Base-by-base conservation (phyloP, 2,329 filamentous ascomycete species). In the Beauveria varroae region DNA sequence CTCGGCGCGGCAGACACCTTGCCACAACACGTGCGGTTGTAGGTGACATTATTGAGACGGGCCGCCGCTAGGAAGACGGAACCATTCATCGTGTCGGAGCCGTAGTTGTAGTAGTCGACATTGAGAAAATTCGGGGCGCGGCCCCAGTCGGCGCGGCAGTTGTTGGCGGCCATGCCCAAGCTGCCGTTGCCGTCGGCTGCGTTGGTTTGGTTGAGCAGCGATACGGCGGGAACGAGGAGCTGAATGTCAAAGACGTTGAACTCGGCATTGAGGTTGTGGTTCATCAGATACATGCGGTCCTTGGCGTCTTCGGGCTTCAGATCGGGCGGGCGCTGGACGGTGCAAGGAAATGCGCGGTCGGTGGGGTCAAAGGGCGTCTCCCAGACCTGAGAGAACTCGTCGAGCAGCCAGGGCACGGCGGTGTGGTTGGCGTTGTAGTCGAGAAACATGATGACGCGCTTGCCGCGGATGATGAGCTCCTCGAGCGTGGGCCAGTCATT, bases 351-450 rank as follows among this genome's bases (percentile, higher is more conserved):
- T 0, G 73, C 72, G 54, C 75, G 75, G 69, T 85, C 72, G 18
- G 73, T 69, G 3, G 85, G 91, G 58, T 91, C 90, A 71, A 96
- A 97, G 0, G 90, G 90, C 1, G 92, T 93, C 76, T 97, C 91
- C 90, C 90, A 96, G 76, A 96, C 83, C 70, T 96, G 89, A 6
- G 83, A 84, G 76, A 96, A 97, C 74, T 97, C 82, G 72, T 96
- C 90, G 46, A 96, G 79, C 47, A 96, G 82, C 85, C 91, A 97
- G 0, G 93, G 91, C 20, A 91, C 87, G 22, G 81, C 79, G 1
- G 80, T 84, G 74, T 96, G 89, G 72, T 96, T 86, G 65, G 91
- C 90, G 65, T 87, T 79, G 77, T 96, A 96, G 75, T 96, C 91
- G 76, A 96, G 82, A 75, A 95, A 91, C 73, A 95, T 81, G 64